Base-by-base conservation (phyloP, 208 protist genomes). In the Leishmania mexicana region DNA sequence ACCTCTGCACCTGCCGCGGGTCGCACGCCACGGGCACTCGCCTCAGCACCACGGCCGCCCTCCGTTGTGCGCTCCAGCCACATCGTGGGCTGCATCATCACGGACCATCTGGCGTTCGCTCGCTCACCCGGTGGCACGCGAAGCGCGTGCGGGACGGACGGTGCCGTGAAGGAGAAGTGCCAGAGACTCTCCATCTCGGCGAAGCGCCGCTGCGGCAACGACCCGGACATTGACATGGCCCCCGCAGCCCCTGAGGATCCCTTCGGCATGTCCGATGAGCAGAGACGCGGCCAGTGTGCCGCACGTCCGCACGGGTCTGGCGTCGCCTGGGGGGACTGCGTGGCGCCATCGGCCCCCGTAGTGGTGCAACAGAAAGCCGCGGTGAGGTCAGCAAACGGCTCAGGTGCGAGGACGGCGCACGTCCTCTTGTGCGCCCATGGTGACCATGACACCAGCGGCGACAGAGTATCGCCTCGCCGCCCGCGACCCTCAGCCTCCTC, bases 191-290 rank as follows among this genome's bases (percentile, higher is more conserved):
- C 53, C 24, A 78, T 6, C 38, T 65, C 53, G 8, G 40, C 24
- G 10, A 65, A 51, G 53, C 15, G 75, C 35, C 57, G 75, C 75
- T 78, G 75, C 53, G 75, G 75, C 38, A 78, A 40, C 57, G 24
- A 31, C 24, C 75, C 75, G 24, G 57, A 78, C 13, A 49, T 31
- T 7, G 53, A 53, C 1, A 65, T 49, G 3, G 38, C 17, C 47
- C 57, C 53, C 38, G 42, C 74, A 31, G 38, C 53, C 3, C 17
- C 17, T 58, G 31, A 31, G 31, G 40, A 42, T 3, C 2, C 31
- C 11, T 38, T 74, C 24, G 45, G 70, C 3, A 21, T 51, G 70
- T 8, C 28, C 21, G 28, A 54, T 35, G 70, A 45, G 45, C 45
- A 31, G 8, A 49, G 70, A 28, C 6, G 40, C 70, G 45, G 67